These are phyloP conservation scores for Ambrosiella beaveri DNA, from an alignment of 2,329 filamentous ascomycete genomes.

Conservation along the genomic window DNA sequence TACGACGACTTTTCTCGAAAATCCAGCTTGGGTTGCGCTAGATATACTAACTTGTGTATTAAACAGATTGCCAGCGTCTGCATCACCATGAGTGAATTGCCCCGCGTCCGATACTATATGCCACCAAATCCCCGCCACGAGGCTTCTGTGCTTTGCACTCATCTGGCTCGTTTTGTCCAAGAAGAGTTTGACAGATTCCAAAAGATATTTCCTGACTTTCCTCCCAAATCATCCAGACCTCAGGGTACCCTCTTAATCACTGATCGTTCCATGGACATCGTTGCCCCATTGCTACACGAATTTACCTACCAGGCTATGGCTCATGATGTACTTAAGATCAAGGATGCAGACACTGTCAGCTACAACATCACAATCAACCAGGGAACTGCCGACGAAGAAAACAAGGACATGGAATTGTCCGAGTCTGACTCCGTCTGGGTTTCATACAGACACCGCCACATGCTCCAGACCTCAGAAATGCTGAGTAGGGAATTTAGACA, in stretches of 20 bases:
- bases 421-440: conserved; percentile 94
- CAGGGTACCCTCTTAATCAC: conserved; percentile 72
- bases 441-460: conserved; percentile 83
- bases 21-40: neutral
- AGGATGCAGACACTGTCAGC: conserved; percentile 73
- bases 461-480: conserved; percentile 95
- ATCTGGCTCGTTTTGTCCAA: conserved; percentile 81
- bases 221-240: conserved; percentile 59
- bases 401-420: conserved; percentile 78
- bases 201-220: conserved; percentile 68
- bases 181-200: conserved; percentile 81
- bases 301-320: conserved; percentile 99
- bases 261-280: conserved; percentile 82
- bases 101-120: conserved; percentile 78
- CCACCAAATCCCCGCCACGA: conserved; percentile 63
- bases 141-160: conserved; percentile 69
- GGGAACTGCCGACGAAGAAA: conserved; percentile 49
- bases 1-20: conserved; percentile 20
- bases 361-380: conserved; percentile 70
- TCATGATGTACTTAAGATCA: conserved; percentile 76
- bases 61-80: conserved; percentile 66
- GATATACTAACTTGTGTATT: neutral
- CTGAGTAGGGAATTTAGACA: conserved; percentile 83
- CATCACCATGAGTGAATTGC: conserved; percentile 83
- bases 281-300: conserved; percentile 77